Evolutionary conservation across 257 asterid genomes (phyloP), one percentile per base, ranked within the genome.

Genomic region (Solanum okadae): DNA sequence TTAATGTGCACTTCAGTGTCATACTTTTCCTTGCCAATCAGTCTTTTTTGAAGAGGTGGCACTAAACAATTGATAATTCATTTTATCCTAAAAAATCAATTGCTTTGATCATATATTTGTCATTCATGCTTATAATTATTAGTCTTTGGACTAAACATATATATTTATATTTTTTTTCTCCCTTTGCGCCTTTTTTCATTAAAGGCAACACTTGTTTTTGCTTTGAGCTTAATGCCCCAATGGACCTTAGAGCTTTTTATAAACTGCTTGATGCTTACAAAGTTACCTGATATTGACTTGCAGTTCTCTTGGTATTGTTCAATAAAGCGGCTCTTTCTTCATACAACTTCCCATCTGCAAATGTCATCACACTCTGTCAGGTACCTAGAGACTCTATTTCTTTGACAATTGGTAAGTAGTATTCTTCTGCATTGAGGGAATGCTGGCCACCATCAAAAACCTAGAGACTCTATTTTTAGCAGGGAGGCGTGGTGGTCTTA

Each of bases 241-340:
- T 4, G 71, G 71, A 63, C 71, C 31, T n/a, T n/a, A 1, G 71
- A 63, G 71, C 7, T 63, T 63, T n/a, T 84, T 59, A 83, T 49
- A 18, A 49, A n/a, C 61, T 75, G 65, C 25, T 89, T 81, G 27
- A 88, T 81, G 42, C 86, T 81, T 29, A 81, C 86, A 29, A 46
- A 46, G 0, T 79, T 81, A 44, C 86, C 86, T 81, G 68, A 81
- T 89, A 70, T 84, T 79, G 34, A 89, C 91, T 90, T 93, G 96
- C 96, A 95, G 99, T 96, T 92, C 92, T 95, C 84, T 92, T 96
- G 93, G 95, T 95, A 86, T 75, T 96, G 93, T 96, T 96, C 98
- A 96, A 96, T 89, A 96, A 96, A 88, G 99, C 99, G 46, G 98
- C 99, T 88, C 99, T 96, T 92, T 96, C 99, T 87, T 94, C 96